Base-by-base conservation (phyloP, 345 rosid species). In the Brassica cretica region DNA sequence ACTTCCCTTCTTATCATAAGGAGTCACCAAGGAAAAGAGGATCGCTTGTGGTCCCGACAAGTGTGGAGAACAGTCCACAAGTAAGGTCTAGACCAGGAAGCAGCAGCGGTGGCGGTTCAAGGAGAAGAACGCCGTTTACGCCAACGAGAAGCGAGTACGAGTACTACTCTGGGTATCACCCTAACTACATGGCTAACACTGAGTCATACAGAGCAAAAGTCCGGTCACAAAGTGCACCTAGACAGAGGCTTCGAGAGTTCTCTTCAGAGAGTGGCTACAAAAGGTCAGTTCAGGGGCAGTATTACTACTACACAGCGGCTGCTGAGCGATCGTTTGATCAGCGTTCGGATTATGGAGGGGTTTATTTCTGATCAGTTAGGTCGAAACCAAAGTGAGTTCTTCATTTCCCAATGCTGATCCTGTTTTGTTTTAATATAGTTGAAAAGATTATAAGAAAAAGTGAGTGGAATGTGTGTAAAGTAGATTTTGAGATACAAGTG, bases 101-200 rank as follows among this genome's bases (percentile, higher is more conserved):
- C 25, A 80, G 89, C 25, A 79, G 89, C 69, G 83, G 89, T 68
- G 76, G 89, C 53, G 80, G 80, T 71, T 80, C 80, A 60, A 81
- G 79, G 29, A 89, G 88, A 82, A 87, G 88, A 84, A 87, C 96
- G 3, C 93, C 93, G 21, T 91, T 93, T 73, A 87, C 98, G 1
- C 97, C 98, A 0, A 76, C 91, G 0, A 87, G 84, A 84, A 91
- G 97, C 63, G 98, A 91, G 72, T 91, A 85, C 27, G 88, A 78
- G 53, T 79, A 80, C 70, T 91, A 84, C 85, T 70, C 91, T 0
- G 89, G 90, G 75, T 80, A 76, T 71, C 78, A 86, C 74, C 99
- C 97, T 2, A 96, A 89, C 86, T 96, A 89, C 86, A 96, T 95
- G 99, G 82, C 93, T 7, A 84, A 90, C 86, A 95, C 99, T 0